Percentiles rank a stretch among this genome's conserved stretches.
phyloP scores from a whole-genome alignment of 805 yeast genomes.

The Candida adriatica region DNA sequence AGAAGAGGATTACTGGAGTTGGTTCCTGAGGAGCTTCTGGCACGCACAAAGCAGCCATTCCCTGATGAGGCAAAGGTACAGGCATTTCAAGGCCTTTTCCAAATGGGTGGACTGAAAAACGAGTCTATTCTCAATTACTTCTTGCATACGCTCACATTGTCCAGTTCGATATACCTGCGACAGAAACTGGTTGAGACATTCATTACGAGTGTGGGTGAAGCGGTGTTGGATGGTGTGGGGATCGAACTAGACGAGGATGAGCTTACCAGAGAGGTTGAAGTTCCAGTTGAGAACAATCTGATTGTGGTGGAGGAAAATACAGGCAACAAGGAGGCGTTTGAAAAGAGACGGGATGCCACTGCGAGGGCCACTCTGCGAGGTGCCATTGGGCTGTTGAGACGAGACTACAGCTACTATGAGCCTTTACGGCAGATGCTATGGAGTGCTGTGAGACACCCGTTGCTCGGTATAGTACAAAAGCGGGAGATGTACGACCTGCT shows the following conservation, averaged over 20 bases:
- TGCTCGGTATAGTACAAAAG: conserved; percentile 51
- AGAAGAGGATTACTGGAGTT: conserved; percentile 45
- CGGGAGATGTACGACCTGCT: conserved; percentile 58
- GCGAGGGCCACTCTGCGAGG: conserved; percentile 63
- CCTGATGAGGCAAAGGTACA: conserved; percentile 49
- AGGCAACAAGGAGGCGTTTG: conserved; percentile 32
- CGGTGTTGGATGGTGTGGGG: conserved; percentile 59
- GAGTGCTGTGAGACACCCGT: conserved; percentile 59
- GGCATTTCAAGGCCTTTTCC: conserved; percentile 64
- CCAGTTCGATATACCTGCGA: conserved; percentile 46
- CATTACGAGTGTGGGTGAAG: conserved; percentile 47
- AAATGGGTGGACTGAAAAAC: conserved; percentile 74
- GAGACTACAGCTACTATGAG: conserved; percentile 45
- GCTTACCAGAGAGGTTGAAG: conserved; percentile 25
- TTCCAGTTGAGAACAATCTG: conserved; percentile 27
- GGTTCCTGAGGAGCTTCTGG: conserved; percentile 47
- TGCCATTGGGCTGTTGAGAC: conserved; percentile 54
- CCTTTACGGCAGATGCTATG: conserved; percentile 60
- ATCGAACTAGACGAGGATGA: conserved; percentile 62
- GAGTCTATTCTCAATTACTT: conserved; percentile 52
- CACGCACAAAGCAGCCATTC: conserved; percentile 41
- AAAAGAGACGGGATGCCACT: conserved; percentile 52
- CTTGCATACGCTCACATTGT: conserved; percentile 50
- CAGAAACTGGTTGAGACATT: conserved; percentile 42
- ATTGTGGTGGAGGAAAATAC: conserved; percentile 56